Base-by-base conservation (phyloP, 1,139 yeast species). In the Geotrichum fermentans region DNA sequence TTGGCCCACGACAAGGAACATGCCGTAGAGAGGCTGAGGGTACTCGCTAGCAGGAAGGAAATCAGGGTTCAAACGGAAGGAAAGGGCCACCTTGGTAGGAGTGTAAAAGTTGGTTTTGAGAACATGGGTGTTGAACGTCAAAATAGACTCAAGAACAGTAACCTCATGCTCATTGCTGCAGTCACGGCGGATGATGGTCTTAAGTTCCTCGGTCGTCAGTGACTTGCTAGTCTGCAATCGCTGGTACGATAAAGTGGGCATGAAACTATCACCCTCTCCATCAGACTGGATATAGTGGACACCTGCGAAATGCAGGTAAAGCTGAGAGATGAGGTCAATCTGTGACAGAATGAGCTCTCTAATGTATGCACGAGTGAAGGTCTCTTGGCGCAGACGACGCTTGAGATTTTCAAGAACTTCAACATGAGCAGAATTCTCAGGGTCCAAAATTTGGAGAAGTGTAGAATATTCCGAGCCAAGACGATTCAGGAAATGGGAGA, bases 1-100 rank as follows among this genome's bases (percentile, higher is more conserved):
- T 59, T 90, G 86, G 55, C 98, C 98, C 53, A 92, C 96, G 52
- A 90, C 85, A 60, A 92, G 82, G 71, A 92, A 90, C 86, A 92
- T 86, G 57, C 97, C 98, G 64, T 72, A 92, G 52, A 96, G 94
- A 52, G 83, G 84, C 59, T 88, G 94, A 45, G 97, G 95, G 66
- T 90, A 92, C 70, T 92, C 97, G 20, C 81, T 70, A 50, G 68
- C 67, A 43, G 97, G 97, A 68, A 92, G 77, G 70, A 90, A 86
- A 26, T 81, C 72, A 34, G 98, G 96, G 61, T 88, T 77, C 61
- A 92, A 77, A 69, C 97, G 81, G 74, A 92, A 92, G 3, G 96
- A 86, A 55, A 92, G 75, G 21, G 98, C 98, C 50, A 90, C 95
- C 73, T 92, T 92, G 50, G 97, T 85, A 26, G 96, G 86, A 42